These are phyloP conservation scores for Fusarium ambrosium DNA, from an alignment of 2,329 filamentous ascomycete species.

Conservation along the genomic window DNA sequence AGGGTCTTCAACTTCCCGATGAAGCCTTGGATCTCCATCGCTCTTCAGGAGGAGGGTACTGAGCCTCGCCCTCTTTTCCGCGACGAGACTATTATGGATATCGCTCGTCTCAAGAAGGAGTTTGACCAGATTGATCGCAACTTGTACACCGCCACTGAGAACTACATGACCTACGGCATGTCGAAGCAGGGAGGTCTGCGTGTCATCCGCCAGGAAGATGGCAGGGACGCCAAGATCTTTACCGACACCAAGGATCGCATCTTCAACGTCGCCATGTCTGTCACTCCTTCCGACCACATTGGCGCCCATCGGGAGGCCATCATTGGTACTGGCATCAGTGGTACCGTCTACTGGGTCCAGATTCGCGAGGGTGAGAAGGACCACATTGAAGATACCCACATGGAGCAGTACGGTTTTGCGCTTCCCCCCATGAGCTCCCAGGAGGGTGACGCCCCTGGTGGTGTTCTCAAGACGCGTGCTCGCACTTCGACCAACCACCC, in stretches of 20 bases:
- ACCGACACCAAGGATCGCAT: conserved; percentile 92
- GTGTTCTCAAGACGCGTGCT: conserved; percentile 94
- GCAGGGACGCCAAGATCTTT: conserved; percentile 91
- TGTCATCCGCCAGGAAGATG: conserved; percentile 94
- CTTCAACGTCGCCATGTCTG: conserved; percentile 91
- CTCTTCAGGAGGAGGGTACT: conserved; percentile 71
- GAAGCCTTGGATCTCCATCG: conserved; percentile 94
- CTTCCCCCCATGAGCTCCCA: conserved; percentile 88
- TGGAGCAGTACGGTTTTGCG: conserved; percentile 88
- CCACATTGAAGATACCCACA: conserved; percentile 80
- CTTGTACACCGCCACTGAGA: conserved; percentile 87
- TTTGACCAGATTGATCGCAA: conserved; percentile 98
- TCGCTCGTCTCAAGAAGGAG: conserved; percentile 95
- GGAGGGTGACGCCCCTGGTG: conserved; percentile 91
- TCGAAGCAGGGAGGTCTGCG: conserved; percentile 93
- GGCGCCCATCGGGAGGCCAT: conserved; percentile 80
- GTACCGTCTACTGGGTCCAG: conserved; percentile 95
- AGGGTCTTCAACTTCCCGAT: conserved; percentile 96
- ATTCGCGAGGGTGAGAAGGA: conserved; percentile 84
- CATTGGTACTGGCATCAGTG: conserved; percentile 93
- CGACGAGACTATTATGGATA: conserved; percentile 87
- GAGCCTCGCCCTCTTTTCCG: conserved; percentile 75
- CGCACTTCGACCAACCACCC: conserved; percentile 90
- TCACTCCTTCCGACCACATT: conserved; percentile 69
- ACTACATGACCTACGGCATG: conserved; percentile 94